Evolutionary conservation across 148 eudicot genomes (phyloP).

Genomic region (Drosera capensis): DNA sequence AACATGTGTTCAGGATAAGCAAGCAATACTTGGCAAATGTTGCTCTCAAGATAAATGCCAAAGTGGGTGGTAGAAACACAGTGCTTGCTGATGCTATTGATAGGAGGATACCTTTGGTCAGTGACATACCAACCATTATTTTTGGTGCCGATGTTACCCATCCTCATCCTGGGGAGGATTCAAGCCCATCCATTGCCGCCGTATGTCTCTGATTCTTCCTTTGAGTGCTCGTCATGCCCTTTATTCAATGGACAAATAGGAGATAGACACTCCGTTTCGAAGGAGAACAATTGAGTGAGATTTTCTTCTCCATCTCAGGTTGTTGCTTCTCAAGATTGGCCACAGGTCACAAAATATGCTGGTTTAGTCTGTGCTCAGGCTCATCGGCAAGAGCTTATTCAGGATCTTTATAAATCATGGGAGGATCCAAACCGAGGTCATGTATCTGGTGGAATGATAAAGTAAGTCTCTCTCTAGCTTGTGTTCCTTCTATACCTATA

Average conservation of each 20-base stretch:
- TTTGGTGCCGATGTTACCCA: constrained; percentile 85
- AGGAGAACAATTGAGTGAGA: background rate
- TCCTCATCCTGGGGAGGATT: constrained; percentile 79
- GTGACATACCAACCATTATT: constrained; percentile 53
- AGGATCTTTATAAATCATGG: constrained; percentile 56
- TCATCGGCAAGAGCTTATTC: constrained; percentile 65
- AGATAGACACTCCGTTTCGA: background rate
- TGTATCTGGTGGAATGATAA: constrained; percentile 64
- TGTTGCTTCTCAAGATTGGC: constrained; percentile 84
- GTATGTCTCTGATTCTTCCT: constrained; percentile 16
- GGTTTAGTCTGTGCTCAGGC: constrained; percentile 74
- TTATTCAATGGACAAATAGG: background rate
- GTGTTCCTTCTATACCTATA: background rate
- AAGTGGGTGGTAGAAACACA: constrained; percentile 71
- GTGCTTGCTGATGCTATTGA: constrained; percentile 56
- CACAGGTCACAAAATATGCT: constrained; percentile 68
- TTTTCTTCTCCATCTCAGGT: constrained; percentile 22
- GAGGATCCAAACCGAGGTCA: constrained; percentile 46
- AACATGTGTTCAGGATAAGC: constrained; percentile 52
- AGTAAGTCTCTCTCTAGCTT: constrained; percentile 10
- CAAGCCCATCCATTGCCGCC: constrained; percentile 74
- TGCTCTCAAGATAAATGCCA: constrained; percentile 55
- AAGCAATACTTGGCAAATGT: constrained; percentile 54
- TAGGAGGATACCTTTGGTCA: constrained; percentile 51
- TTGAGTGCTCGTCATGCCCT: background rate